Evolutionary conservation across 2,329 filamentous ascomycete species (phyloP).

Genomic region (Neofusicoccum sp.): DNA sequence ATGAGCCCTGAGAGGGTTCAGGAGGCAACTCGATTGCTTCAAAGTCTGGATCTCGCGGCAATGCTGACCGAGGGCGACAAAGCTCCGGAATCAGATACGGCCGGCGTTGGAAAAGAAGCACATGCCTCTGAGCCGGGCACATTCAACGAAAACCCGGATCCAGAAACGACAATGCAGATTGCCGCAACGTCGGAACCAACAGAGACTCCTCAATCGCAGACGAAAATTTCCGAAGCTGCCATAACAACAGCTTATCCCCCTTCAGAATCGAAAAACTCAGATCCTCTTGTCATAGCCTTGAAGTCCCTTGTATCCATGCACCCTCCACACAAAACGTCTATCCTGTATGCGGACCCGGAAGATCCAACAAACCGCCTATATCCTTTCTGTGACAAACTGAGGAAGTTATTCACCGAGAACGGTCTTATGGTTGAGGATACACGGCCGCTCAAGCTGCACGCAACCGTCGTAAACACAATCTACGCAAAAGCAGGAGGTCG

Average conservation of each 20-base stretch:
- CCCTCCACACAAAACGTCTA: slow-evolving; percentile 53
- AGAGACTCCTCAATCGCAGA: slow-evolving; percentile 18
- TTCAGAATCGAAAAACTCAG: slow-evolving; percentile 24
- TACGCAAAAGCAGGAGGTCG: slow-evolving; percentile 57
- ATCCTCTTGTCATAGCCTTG: slow-evolving; percentile 43
- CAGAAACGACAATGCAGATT: too few relatives aligned
- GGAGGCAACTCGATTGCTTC: slow-evolving; percentile 41
- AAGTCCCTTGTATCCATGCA: slow-evolving; percentile 62
- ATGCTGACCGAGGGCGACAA: slow-evolving; percentile 35
- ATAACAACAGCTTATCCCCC: slow-evolving; percentile 16
- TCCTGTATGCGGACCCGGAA: slow-evolving; percentile 63
- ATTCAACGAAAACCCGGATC: too few relatives aligned
- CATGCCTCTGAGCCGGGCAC: not conserved
- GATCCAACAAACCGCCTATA: slow-evolving; percentile 55
- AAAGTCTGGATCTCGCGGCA: slow-evolving; percentile 43
- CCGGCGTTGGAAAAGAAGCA: too few relatives aligned
- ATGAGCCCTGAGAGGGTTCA: slow-evolving; percentile 49
- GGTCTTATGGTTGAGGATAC: slow-evolving; percentile 59
- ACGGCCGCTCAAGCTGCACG: slow-evolving; percentile 72
- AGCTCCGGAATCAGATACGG: not conserved
- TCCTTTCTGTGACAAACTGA: slow-evolving; percentile 58
- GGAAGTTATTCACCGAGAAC: slow-evolving; percentile 53
- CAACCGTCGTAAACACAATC: slow-evolving; percentile 81
- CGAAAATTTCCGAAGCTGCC: not conserved
- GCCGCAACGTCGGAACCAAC: not conserved